Evolutionary conservation across 2,329 filamentous ascomycete genomes (phyloP).

Genomic region (Teratosphaeria pseudoeucalypti): DNA sequence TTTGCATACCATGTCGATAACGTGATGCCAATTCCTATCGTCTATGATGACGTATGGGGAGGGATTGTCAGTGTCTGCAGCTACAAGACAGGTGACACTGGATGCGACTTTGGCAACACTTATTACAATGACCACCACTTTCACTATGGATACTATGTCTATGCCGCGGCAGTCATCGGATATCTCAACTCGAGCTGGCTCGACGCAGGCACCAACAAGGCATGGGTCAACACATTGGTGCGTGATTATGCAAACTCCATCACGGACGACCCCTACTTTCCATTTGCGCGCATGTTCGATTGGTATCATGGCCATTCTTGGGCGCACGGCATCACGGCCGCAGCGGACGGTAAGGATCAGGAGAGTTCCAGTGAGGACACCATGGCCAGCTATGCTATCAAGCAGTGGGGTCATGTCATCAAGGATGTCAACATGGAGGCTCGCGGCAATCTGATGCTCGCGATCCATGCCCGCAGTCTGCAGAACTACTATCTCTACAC

Average conservation of each 20-base stretch:
- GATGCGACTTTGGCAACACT: conserved; percentile 80
- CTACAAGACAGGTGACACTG: conserved; percentile 64
- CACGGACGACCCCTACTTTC: conserved; percentile 61
- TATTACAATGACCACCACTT: conserved; percentile 59
- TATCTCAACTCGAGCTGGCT: conserved; percentile 70
- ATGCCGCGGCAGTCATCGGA: conserved; percentile 73
- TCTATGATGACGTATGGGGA: conserved; percentile 57
- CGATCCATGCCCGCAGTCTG: conserved; percentile 63
- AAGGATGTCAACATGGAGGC: conserved; percentile 73
- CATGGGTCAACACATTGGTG: conserved; percentile 73
- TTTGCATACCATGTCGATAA: conserved; percentile 39
- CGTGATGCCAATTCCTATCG: conserved; percentile 38
- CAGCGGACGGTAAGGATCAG: conserved; percentile 66
- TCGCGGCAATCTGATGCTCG: conserved; percentile 70
- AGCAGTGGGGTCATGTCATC: conserved; percentile 81
- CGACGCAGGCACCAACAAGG: conserved; percentile 49
- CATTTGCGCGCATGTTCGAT: conserved; percentile 75
- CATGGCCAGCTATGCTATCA: conserved; percentile 76
- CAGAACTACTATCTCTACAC: conserved; percentile 75
- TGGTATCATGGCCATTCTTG: conserved; percentile 94
- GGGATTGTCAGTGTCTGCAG: conserved; percentile 68
- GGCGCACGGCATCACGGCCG: conserved; percentile 69
- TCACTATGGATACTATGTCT: conserved; percentile 75
- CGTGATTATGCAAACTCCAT: conserved; percentile 76
- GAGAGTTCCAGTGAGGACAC: conserved; percentile 87